phyloP scores from a whole-genome alignment of 345 rosid species.

The Nasturtium officinale region DNA sequence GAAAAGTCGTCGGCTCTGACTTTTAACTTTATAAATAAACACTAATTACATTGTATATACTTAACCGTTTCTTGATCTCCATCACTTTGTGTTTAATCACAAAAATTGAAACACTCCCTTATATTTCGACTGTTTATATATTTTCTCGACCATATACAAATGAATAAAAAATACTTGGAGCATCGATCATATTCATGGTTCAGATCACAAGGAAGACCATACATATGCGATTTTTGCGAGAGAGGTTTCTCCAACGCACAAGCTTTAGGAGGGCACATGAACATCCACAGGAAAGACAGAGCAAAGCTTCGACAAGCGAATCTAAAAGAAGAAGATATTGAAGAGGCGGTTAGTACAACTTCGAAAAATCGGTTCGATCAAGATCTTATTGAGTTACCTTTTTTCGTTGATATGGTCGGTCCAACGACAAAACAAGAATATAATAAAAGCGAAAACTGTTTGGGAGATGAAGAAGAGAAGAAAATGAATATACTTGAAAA shows the following conservation, averaged over 20 bases:
- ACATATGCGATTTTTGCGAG: slow-evolving; percentile 79
- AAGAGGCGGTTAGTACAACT: slow-evolving; percentile 20
- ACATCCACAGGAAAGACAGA: slow-evolving; percentile 72
- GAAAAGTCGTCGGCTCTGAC: slow-evolving; percentile 34
- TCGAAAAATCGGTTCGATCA: slow-evolving; percentile 29
- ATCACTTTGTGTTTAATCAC: not conserved
- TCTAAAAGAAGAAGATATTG: slow-evolving; percentile 21
- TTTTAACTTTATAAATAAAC: not conserved
- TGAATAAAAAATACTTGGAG: slow-evolving; percentile 38
- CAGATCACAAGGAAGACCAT: slow-evolving; percentile 44
- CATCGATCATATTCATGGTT: slow-evolving; percentile 43
- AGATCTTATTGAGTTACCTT: slow-evolving; percentile 34
- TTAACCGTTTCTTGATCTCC: not conserved
- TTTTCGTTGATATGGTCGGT: slow-evolving; percentile 27
- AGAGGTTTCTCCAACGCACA: slow-evolving; percentile 92
- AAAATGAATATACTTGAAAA: slow-evolving; percentile 4
- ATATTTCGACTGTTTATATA: not conserved
- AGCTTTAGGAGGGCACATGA: slow-evolving; percentile 96
- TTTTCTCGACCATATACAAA: slow-evolving; percentile 10
- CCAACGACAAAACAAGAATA: slow-evolving; percentile 9
- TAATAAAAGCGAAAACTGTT: not conserved
- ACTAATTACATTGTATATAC: slow-evolving; percentile 1
- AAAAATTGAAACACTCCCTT: not conserved
- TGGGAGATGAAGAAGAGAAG: slow-evolving; percentile 34
- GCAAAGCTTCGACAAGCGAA: slow-evolving; percentile 41